Percentiles rank a stretch among this genome's conserved stretches.
Evolutionary conservation across 2,329 filamentous ascomycete genomes (phyloP).

Genomic region (Stagonosporopsis rhizophila): DNA sequence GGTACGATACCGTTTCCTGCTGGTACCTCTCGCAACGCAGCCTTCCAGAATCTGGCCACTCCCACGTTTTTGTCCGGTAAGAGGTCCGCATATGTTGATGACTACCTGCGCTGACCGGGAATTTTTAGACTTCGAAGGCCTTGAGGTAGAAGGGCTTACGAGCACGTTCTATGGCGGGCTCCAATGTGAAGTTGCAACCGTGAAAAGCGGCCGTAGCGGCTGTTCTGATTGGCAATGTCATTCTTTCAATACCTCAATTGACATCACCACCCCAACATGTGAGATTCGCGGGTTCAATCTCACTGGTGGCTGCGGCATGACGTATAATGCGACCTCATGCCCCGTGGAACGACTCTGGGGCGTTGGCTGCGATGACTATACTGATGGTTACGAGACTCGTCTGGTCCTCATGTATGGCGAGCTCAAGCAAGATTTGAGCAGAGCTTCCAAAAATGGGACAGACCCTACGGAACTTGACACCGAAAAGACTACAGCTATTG

Average conservation of each 20-base stretch:
- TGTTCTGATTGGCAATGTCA: not conserved
- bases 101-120: not conserved
- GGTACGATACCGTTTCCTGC: conserved; percentile 1
- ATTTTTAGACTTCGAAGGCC: not conserved
- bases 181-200: not conserved
- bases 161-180: not conserved
- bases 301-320: not conserved
- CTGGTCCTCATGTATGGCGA: not conserved
- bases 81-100: not conserved
- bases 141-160: not conserved
- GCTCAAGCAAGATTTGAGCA: not conserved
- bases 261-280: not conserved
- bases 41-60: not conserved
- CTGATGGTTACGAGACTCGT: not conserved
- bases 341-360: not conserved
- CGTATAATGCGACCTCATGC: not conserved
- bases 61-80: not conserved
- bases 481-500: not conserved
- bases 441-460: not conserved
- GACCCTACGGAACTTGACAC: not conserved
- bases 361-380: not conserved
- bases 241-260: not conserved
- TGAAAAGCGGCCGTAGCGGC: not conserved
- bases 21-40: not conserved
- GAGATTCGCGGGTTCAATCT: not conserved